Evolutionary conservation across 2,329 filamentous ascomycete genomes (phyloP), one percentile per base, ranked within the genome.

Genomic region (Byssochlamys sp.): DNA sequence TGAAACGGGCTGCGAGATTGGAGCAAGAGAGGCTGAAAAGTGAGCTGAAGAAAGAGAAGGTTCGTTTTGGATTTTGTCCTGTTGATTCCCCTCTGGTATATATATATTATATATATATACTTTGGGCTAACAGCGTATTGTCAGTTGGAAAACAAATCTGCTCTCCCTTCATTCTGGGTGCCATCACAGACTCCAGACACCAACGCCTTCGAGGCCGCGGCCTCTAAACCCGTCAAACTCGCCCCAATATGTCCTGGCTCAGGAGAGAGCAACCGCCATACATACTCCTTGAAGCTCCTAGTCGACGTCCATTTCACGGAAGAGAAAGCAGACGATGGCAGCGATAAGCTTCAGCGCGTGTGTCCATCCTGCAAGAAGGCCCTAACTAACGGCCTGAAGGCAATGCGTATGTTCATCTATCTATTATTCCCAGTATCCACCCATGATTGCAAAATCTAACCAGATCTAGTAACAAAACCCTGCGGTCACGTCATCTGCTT

Each of bases 401-500:
- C 91, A 0, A 84, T 91, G 71, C 78, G 77, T 79, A 72, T 59
- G 75, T 71, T 19, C 58, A 4, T 14, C 31, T 27, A 14, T 19
- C 19, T 19, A 19, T 19, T 19, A 19, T 33, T 27, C n/a, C n/a
- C n/a, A 25, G 3, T 3, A 19, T 26, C 12, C 9, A 3, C 24
- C 26, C 27, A 12, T 49, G 35, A 48, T 6, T 31, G 31, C n/a
- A 25, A 19, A 39, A 26, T n/a, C 35, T 56, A 11, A 25, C 14
- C 25, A 9, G 14, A 12, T 26, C 4, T n/a, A 78, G 77, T 96
- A 55, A 86, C 89, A 1, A 91, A 90, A 70, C 89, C 89, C 0
- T 99, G 92, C 67, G 92, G 92, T 0, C 92, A 99, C 70, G 91
- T 97, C 0, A 74, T 96, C 25, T 99, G 92, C 73, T 87, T 88